Conservation (phyloP, 2,329 filamentous ascomycete species). For the Aspergillus sp. region DNA sequence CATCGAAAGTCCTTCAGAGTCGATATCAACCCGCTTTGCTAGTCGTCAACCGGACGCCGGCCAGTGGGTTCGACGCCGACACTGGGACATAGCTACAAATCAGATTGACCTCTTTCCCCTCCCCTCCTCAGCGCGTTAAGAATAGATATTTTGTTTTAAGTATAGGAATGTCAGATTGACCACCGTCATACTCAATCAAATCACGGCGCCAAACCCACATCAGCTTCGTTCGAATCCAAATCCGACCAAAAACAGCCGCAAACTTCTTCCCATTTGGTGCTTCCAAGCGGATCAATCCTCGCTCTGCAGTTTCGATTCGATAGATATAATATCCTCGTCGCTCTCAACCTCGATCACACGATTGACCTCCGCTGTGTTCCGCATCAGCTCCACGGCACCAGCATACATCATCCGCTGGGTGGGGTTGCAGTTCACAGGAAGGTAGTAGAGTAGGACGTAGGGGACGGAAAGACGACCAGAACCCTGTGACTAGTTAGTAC, state of each 20-base stretch:
- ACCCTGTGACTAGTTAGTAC: conserved; percentile 49
- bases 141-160: too few relatives aligned
- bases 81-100: too few relatives aligned
- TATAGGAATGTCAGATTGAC: too few relatives aligned
- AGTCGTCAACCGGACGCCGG: too few relatives aligned
- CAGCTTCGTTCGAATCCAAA: not conserved
- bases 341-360: conserved; percentile 81
- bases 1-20: too few relatives aligned
- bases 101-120: too few relatives aligned
- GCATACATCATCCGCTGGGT: conserved; percentile 92
- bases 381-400: conserved; percentile 92
- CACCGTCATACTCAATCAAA: too few relatives aligned
- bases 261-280: too few relatives aligned
- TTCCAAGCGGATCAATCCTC: conserved; percentile 21
- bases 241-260: not conserved
- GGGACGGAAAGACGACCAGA: conserved; percentile 85
- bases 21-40: too few relatives aligned
- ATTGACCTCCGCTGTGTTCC: conserved; percentile 87
- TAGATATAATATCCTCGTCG: conserved; percentile 77
- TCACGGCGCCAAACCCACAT: not conserved
- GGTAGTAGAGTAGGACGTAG: conserved; percentile 92
- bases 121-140: too few relatives aligned
- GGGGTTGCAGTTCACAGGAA: conserved; percentile 86
- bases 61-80: too few relatives aligned
- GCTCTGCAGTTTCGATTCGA: conserved; percentile 64